A percentile compares a stretch with the other conserved stretches of the same genome.
Evolutionary conservation across 2,329 filamentous ascomycete species (phyloP).

Genomic region (Pyrenochaeta sp.): DNA sequence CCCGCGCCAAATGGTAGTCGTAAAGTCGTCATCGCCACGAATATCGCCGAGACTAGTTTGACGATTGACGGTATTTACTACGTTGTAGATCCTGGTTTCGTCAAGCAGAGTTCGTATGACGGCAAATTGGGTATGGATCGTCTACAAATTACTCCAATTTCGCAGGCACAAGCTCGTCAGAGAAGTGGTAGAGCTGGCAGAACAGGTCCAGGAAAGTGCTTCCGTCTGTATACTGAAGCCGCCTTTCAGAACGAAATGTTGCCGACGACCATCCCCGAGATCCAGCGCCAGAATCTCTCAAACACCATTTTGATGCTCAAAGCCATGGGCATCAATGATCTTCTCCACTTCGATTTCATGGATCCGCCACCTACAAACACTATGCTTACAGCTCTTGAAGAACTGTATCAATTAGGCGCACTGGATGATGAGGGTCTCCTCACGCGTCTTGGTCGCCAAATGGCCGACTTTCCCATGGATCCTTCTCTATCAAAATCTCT

Average conservation of each 20-base stretch:
- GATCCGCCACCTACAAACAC: conserved; percentile 97
- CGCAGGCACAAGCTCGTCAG: conserved; percentile 95
- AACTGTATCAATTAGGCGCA: conserved; percentile 89
- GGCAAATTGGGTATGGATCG: conserved; percentile 98
- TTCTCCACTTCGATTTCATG: conserved; percentile 99
- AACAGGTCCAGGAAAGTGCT: conserved; percentile 90
- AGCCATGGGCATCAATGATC: conserved; percentile 98
- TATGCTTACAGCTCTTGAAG: conserved; percentile 95
- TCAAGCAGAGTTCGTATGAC: conserved; percentile 97
- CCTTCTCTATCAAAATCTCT: conserved; percentile 89
- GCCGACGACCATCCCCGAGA: conserved; percentile 94
- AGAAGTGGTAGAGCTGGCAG: conserved; percentile 90
- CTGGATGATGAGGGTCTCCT: conserved; percentile 95
- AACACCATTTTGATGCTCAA: conserved; percentile 97
- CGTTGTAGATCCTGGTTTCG: conserved; percentile 95
- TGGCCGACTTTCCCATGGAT: conserved; percentile 99
- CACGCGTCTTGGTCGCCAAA: conserved; percentile 90
- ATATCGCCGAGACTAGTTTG: conserved; percentile 97
- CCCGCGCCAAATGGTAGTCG: conserved; percentile 84
- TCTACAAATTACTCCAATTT: conserved; percentile 93
- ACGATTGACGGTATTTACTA: conserved; percentile 99
- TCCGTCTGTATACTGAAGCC: conserved; percentile 92
- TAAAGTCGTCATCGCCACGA: conserved; percentile 97
- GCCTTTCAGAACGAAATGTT: conserved; percentile 98
- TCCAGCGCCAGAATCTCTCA: conserved; percentile 91